Conservation (phyloP, 2,329 filamentous ascomycete species). For the Purpureocillium lavendulum region DNA sequence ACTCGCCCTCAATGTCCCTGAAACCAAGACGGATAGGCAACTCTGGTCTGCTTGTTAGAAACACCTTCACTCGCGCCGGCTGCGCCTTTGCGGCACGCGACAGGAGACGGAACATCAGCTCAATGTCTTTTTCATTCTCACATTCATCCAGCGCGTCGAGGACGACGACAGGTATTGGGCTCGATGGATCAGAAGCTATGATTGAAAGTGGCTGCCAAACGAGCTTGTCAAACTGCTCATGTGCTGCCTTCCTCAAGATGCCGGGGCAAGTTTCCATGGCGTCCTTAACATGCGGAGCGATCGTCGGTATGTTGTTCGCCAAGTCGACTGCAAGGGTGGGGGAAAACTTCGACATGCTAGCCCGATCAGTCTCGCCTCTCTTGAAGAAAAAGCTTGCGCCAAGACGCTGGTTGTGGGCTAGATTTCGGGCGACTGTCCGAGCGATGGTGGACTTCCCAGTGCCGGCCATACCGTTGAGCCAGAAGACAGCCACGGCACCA, state of each 20-base stretch:
- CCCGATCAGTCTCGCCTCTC: slow-evolving; percentile 27
- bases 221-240: slow-evolving; percentile 32
- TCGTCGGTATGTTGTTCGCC: slow-evolving; percentile 13
- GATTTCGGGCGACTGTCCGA: slow-evolving; percentile 16
- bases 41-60: slow-evolving; percentile 35
- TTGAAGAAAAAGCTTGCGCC: slow-evolving; percentile 37
- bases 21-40: slow-evolving; percentile 28
- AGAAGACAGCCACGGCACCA: slow-evolving; percentile 20
- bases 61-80: slow-evolving; percentile 17
- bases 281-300: slow-evolving; percentile 16
- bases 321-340: slow-evolving; percentile 30
- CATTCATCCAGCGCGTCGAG: slow-evolving; percentile 25
- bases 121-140: slow-evolving; percentile 17
- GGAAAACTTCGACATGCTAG: slow-evolving; percentile 25
- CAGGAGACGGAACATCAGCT: slow-evolving; percentile 17
- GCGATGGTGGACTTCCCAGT: slow-evolving; percentile 31
- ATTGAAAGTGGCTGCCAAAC: slow-evolving; percentile 23
- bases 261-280: slow-evolving; percentile 21
- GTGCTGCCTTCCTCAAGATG: slow-evolving; percentile 17
- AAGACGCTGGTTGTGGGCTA: slow-evolving; percentile 7
- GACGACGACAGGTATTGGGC: slow-evolving; percentile 9
- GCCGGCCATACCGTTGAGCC: slow-evolving; percentile 28
- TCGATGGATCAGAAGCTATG: not conserved
- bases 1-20: slow-evolving; percentile 10
- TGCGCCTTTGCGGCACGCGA: not conserved